These are phyloP conservation scores for Backusella westeae DNA, from an alignment of 192 early-diverging fungal species.

Conservation along the genomic window DNA sequence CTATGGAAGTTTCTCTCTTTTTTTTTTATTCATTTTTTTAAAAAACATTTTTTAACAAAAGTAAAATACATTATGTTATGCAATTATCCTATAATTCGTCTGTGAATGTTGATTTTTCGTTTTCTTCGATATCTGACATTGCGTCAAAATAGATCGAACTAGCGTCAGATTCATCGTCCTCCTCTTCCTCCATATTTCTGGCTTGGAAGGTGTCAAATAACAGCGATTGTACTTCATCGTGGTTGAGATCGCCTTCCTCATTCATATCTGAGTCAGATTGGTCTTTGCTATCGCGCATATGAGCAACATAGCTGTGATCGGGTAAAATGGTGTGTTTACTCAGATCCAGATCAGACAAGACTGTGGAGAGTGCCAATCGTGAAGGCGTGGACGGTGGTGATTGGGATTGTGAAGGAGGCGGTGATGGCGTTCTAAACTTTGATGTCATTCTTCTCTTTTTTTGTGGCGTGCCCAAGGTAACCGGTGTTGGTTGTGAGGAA, in stretches of 20 bases:
- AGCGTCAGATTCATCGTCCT: not conserved
- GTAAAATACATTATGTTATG: constrained; percentile 1
- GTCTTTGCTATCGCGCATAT: not conserved
- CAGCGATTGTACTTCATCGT: not conserved
- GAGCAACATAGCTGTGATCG: not conserved
- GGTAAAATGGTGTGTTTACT: constrained; percentile 10
- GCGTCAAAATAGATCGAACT: not conserved
- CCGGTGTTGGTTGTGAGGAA: not conserved
- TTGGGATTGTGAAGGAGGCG: not conserved
- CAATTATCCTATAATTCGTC: not conserved
- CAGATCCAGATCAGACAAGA: not conserved
- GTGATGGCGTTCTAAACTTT: not conserved
- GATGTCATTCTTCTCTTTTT: constrained; percentile 1
- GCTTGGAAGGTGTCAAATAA: not conserved
- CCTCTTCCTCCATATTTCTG: not conserved
- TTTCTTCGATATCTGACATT: constrained; percentile 1
- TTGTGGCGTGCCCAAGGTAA: not conserved
- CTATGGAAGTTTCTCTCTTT: not conserved
- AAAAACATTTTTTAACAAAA: not conserved
- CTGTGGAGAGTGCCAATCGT: no score
- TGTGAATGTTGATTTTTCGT: not conserved
- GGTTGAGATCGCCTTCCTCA: not conserved
- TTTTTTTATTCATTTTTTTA: not conserved
- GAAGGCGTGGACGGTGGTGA: not conserved
- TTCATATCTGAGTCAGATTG: not conserved